phyloP scores from a whole-genome alignment of 306 rosid genomes.

The Quercus dentata region DNA sequence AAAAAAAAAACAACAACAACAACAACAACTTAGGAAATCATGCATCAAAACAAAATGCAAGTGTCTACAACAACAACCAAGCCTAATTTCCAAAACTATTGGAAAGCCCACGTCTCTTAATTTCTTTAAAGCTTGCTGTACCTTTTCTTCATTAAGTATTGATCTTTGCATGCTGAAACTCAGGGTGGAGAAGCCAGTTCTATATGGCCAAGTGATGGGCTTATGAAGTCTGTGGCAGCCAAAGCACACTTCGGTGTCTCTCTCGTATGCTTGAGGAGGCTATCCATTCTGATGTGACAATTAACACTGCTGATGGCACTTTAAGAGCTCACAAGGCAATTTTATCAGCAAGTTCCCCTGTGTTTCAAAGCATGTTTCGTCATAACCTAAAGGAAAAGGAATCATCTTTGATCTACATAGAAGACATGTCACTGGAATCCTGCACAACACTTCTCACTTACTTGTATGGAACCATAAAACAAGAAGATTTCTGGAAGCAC shows the following conservation, averaged over 20 bases:
- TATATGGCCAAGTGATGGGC: constrained; percentile 63
- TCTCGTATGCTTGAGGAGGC: constrained; percentile 82
- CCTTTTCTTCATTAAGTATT: not conserved
- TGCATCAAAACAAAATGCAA: not conserved
- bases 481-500: constrained; percentile 75
- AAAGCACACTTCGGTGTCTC: constrained; percentile 57
- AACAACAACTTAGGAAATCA: not conserved
- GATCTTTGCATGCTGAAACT: constrained; percentile 10
- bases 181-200: constrained; percentile 70
- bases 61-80: not conserved
- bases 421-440: constrained; percentile 74
- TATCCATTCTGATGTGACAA: constrained; percentile 71
- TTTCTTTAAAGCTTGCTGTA: not conserved
- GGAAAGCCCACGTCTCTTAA: not conserved
- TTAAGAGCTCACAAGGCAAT: constrained; percentile 83
- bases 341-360: constrained; percentile 80
- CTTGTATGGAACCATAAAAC: constrained; percentile 77
- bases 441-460: constrained; percentile 63
- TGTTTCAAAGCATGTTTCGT: constrained; percentile 82
- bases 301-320: constrained; percentile 56
- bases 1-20: too few species aligned
- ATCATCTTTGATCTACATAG: constrained; percentile 66
- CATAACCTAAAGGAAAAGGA: constrained; percentile 78
- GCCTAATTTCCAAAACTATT: too few species aligned
- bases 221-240: constrained; percentile 41